Base-by-base conservation (phyloP, 1,284 basidiomycete genomes). In the Ganoderma sinense region DNA sequence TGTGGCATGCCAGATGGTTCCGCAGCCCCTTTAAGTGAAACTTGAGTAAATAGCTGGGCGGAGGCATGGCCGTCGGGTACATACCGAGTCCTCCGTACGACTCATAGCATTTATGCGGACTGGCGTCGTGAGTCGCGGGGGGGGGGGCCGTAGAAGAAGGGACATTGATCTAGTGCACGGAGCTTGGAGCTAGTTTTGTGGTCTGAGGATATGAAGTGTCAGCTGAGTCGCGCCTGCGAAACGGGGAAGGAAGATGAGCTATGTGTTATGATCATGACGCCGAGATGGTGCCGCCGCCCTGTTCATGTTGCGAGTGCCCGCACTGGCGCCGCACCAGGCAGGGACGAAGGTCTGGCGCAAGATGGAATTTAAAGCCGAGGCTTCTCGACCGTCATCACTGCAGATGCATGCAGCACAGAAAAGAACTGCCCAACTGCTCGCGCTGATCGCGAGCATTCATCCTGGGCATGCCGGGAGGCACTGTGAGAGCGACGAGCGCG, bases 281-380 rank as follows among this genome's bases (percentile, higher is more conserved):
- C 53, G 66, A 63, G 66, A 60, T 68, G 51, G 66, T 62, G 40
- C 39, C 40, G 26, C 60, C 4, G 18, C 45, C 45, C 45, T 48
- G 45, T 48, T 7, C 43, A 14, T 16, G 53, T 56, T 56, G 29
- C 48, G 48, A 3, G 14, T 20, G 53, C 53, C 29, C 53, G 53
- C 29, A 56, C 53, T 31, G 13, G 26, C 16, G 29, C 53, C 29
- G 16, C 53, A 23, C 31, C 11, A 29, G 48, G 11, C 53, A 56
- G 53, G 53, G 16, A 56, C 29, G 53, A 36, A 36, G 36, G 53
- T 7, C 53, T 23, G 53, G 53, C 18, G 29, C 53, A 29, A 56
- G 4, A 18, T 56, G 53, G 53, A 29, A 53, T 53, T 53, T 29
- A 29, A 29, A 56, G 23, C 53, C 14, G 16, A 56, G 8, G 53